phyloP scores from a whole-genome alignment of 108 stramenopile genomes.

The Skeletonema tropicum region DNA sequence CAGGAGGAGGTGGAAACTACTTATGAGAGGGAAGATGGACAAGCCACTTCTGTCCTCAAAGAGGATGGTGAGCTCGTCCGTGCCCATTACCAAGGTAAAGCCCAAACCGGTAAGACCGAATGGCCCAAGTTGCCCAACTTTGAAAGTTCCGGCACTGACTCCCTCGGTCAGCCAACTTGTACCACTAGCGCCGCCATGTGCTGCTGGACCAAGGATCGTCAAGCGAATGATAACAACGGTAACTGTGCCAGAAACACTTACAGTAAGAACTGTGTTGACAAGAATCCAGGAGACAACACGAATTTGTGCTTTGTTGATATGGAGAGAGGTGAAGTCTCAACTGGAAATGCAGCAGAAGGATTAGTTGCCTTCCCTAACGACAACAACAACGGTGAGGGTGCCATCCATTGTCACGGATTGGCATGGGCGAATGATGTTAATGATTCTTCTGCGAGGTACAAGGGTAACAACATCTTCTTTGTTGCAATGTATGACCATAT shows the following conservation, averaged over 20 bases:
- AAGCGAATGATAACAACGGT: constrained; percentile 59
- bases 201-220: constrained; percentile 64
- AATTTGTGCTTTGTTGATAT: constrained; percentile 54
- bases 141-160: constrained; percentile 1
- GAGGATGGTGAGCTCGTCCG: constrained; percentile 32
- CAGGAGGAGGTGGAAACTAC: constrained; percentile 55
- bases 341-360: constrained; percentile 10
- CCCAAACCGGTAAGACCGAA: constrained; percentile 11
- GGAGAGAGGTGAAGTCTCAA: constrained; percentile 9
- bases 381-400: constrained; percentile 36
- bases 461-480: constrained; percentile 59
- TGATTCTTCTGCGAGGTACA: constrained; percentile 29
- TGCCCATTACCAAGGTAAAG: constrained; percentile 30
- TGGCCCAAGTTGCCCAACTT: constrained; percentile 46
- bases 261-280: constrained; percentile 48
- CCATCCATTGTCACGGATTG: constrained; percentile 62
- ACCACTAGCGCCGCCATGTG: constrained; percentile 50
- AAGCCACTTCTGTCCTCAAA: constrained; percentile 20
- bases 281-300: constrained; percentile 57
- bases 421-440: constrained; percentile 50
- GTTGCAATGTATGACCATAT: constrained; percentile 66
- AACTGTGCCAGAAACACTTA: constrained; percentile 45
- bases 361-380: constrained; percentile 34
- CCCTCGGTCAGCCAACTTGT: constrained; percentile 7
- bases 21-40: constrained; percentile 31